These are phyloP conservation scores for Chromosphaera perkinsii DNA, from an alignment of 208 protist genomes.

Conservation along the genomic window DNA sequence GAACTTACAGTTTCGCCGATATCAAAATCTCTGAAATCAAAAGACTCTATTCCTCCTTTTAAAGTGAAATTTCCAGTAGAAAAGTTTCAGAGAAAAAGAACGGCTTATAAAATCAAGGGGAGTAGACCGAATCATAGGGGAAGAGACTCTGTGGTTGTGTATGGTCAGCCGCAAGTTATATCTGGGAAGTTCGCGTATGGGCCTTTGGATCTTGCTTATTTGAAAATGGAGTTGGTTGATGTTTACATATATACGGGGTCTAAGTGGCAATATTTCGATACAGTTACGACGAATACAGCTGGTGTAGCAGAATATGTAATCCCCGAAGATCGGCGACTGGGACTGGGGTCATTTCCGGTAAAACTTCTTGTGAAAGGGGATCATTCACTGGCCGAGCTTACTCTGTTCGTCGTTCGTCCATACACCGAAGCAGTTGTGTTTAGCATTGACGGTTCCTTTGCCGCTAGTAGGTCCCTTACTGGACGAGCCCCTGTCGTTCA, in stretches of 20 bases:
- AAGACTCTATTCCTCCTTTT: too few relatives aligned
- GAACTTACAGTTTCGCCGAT: too few relatives aligned
- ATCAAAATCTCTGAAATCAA: too few relatives aligned
- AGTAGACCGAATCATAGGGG: too few relatives aligned
- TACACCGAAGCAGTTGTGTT: constrained; percentile 27
- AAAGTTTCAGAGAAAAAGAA: too few relatives aligned
- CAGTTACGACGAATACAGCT: background rate
- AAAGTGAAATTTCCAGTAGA: too few relatives aligned
- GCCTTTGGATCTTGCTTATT: background rate
- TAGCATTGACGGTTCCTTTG: constrained; percentile 32
- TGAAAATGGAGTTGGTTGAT: constrained; percentile 12
- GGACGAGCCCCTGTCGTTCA: too few relatives aligned
- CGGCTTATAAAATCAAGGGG: too few relatives aligned
- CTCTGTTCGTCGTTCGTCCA: constrained; percentile 18
- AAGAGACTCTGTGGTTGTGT: background rate
- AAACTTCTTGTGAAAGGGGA: constrained; percentile 26
- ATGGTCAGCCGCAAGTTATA: background rate
- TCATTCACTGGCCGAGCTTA: constrained; percentile 11
- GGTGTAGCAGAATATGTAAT: background rate
- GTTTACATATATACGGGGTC: too few relatives aligned
- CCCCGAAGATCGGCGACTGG: background rate
- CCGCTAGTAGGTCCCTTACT: constrained; percentile 20
- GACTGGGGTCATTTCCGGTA: constrained; percentile 19
- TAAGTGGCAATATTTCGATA: constrained; percentile 16
- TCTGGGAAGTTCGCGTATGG: constrained; percentile 4